A percentile compares a stretch with the other conserved stretches of the same genome.
These are phyloP conservation scores for Eutypella sp. DNA, from an alignment of 2,329 filamentous ascomycete genomes.

Conservation along the genomic window DNA sequence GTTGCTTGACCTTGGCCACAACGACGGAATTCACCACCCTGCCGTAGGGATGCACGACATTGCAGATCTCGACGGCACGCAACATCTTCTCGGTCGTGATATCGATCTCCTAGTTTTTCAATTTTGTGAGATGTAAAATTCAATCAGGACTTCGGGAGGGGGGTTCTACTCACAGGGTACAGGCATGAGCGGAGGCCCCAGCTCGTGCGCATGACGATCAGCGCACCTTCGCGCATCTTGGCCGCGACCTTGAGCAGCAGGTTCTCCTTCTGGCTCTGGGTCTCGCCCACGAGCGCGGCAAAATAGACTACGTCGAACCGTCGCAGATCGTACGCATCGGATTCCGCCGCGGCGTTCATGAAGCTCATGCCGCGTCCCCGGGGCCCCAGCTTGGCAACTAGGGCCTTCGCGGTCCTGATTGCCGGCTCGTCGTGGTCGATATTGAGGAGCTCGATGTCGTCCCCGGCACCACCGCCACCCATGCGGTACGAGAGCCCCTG, in stretches of 20 bases:
- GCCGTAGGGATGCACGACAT: slow-evolving; percentile 43
- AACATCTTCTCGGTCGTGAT: slow-evolving; percentile 28
- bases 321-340: slow-evolving; percentile 19
- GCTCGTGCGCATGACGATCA: slow-evolving; percentile 42
- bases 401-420: slow-evolving; percentile 23
- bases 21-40: slow-evolving; percentile 46
- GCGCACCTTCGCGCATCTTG: slow-evolving; percentile 35
- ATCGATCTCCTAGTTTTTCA: slow-evolving; percentile 38
- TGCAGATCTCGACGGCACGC: slow-evolving; percentile 32
- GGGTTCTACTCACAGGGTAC: slow-evolving; percentile 44
- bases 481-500: neutral
- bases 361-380: slow-evolving; percentile 30
- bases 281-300: slow-evolving; percentile 43
- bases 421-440: slow-evolving; percentile 35
- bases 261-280: slow-evolving; percentile 34
- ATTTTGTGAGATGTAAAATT: too few species aligned
- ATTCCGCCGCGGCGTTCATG: slow-evolving; percentile 27
- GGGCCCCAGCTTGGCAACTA: slow-evolving; percentile 30
- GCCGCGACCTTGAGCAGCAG: slow-evolving; percentile 32
- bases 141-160: too few species aligned
- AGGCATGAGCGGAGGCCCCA: slow-evolving; percentile 38
- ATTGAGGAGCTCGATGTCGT: slow-evolving; percentile 28
- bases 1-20: slow-evolving; percentile 20
- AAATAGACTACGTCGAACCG: slow-evolving; percentile 43
- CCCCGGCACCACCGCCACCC: too few species aligned